phyloP scores from a whole-genome alignment of 495 filamentous ascomycete species.

The Xylaria palmicola region DNA sequence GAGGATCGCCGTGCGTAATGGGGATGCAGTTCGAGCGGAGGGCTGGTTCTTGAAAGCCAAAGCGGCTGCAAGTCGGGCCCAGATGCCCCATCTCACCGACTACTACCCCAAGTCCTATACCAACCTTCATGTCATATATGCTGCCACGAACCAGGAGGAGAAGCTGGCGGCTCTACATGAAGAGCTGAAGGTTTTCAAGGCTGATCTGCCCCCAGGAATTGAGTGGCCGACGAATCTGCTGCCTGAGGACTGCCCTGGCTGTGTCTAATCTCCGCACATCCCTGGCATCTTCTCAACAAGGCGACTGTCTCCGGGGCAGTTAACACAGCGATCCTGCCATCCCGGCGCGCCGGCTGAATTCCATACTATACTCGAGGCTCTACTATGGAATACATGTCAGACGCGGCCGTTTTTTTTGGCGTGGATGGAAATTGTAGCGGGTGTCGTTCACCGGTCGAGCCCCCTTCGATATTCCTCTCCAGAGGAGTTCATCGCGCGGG shows the following conservation, averaged over 20 bases:
- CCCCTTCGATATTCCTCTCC: background rate
- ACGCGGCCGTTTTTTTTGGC: no score
- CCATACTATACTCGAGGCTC: no score
- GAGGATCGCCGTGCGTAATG: slow-evolving; percentile 12
- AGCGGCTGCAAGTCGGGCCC: background rate
- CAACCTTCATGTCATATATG: slow-evolving; percentile 15
- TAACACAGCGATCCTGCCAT: background rate
- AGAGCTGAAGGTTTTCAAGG: background rate
- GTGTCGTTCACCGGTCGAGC: background rate
- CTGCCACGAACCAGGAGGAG: slow-evolving; percentile 5
- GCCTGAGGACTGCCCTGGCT: background rate
- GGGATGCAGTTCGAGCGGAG: slow-evolving; percentile 13
- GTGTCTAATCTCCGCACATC: background rate
- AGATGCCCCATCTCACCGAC: background rate
- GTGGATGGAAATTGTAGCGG: background rate
- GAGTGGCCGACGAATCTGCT: slow-evolving; percentile 1
- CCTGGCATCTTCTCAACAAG: background rate
- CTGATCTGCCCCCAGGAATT: background rate
- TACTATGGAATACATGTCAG: no score
- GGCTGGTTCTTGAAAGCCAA: slow-evolving; percentile 14
- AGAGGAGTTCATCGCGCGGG: background rate
- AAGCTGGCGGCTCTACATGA: slow-evolving; percentile 2
- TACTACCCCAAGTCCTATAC: slow-evolving; percentile 9
- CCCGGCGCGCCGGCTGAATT: no score
- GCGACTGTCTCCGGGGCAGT: background rate